Conservation (phyloP, 148 eudicot species). For the Rhododendron ferrugineum region DNA sequence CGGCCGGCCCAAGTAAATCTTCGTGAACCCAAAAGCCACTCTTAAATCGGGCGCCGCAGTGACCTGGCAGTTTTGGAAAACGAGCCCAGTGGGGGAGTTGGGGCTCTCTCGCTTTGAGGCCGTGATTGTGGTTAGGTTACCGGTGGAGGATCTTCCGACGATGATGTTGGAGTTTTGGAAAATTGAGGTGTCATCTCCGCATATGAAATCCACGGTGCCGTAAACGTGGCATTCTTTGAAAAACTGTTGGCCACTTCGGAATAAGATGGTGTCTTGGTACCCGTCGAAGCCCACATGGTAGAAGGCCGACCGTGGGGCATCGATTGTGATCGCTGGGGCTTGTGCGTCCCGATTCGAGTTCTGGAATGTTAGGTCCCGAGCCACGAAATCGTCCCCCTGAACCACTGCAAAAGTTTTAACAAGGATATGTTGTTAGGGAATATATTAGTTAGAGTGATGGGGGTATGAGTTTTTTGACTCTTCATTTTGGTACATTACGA, state of each 20-base stretch:
- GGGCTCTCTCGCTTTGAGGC: conserved; percentile 58
- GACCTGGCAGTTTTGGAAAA: conserved; percentile 43
- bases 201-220: conserved; percentile 49
- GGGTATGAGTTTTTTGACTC: too few species aligned
- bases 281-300: conserved; percentile 34
- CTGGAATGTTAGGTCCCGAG: conserved; percentile 25
- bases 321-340: conserved; percentile 35
- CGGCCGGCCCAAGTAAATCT: conserved; percentile 64
- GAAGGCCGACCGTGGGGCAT: conserved; percentile 29
- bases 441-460: too few species aligned
- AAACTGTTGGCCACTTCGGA: conserved; percentile 4
- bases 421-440: too few species aligned
- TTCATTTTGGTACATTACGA: too few species aligned
- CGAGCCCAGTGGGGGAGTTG: conserved; percentile 40
- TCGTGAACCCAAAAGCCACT: not conserved
- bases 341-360: conserved; percentile 38
- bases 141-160: conserved; percentile 28
- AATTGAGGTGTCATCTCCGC: conserved; percentile 62
- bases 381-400: conserved; percentile 31
- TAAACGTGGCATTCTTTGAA: conserved; percentile 14
- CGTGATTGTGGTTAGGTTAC: conserved; percentile 24
- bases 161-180: conserved; percentile 55
- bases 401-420: conserved; percentile 16
- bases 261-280: conserved; percentile 25
- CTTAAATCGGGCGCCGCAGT: not conserved